Evolutionary conservation across 2,329 filamentous ascomycete genomes (phyloP).

Genomic region (Didymella keratinophila): DNA sequence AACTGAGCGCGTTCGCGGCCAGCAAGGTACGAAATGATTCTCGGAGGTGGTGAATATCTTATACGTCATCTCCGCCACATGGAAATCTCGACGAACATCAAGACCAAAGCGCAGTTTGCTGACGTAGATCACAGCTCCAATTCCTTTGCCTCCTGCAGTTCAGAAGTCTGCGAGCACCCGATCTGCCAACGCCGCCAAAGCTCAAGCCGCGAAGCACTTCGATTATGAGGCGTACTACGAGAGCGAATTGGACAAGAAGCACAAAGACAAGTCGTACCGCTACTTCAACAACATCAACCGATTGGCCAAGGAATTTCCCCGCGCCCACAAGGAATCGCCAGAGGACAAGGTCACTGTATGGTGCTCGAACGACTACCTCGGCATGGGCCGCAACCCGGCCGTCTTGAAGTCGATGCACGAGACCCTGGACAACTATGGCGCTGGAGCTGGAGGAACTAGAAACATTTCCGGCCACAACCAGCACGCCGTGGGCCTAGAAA

Average conservation of each 20-base stretch:
- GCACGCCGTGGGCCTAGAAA: conserved; percentile 87
- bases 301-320: conserved; percentile 92
- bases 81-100: conserved; percentile 6
- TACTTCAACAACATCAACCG: conserved; percentile 99
- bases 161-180: conserved; percentile 36
- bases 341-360: conserved; percentile 94
- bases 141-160: conserved; percentile 42
- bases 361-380: conserved; percentile 99
- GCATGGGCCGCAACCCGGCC: conserved; percentile 90
- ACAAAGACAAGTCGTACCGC: conserved; percentile 99
- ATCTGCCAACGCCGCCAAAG: conserved; percentile 49
- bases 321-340: conserved; percentile 84
- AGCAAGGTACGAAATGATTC: conserved; percentile 52
- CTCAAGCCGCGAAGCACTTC: conserved; percentile 70
- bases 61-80: conserved; percentile 17
- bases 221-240: conserved; percentile 92
- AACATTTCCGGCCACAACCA: conserved; percentile 99
- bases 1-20: conserved; percentile 48
- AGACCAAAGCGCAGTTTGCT: not conserved
- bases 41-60: not conserved
- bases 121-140: conserved; percentile 27
- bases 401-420: conserved; percentile 94
- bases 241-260: conserved; percentile 93
- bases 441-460: conserved; percentile 91
- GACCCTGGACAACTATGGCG: conserved; percentile 92